Evolutionary conservation across 1,284 basidiomycete genomes (phyloP).

Genomic region (Apiotrichum sp.): DNA sequence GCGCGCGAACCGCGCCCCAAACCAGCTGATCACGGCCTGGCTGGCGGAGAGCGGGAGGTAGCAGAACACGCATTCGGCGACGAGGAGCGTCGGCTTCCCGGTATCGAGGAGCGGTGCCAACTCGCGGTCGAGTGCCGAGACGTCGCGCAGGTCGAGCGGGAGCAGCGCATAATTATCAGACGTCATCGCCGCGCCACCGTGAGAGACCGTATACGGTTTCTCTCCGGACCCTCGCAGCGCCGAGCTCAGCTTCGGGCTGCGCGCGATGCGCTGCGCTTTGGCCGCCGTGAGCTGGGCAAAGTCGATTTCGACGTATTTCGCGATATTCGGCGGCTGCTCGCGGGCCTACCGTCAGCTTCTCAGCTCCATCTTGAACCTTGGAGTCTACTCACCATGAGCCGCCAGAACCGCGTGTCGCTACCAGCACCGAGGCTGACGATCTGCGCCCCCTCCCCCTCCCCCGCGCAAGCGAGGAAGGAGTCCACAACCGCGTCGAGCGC

Average conservation of each 20-base stretch:
- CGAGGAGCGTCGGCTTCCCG: conserved; percentile 64
- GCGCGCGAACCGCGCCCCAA: conserved; percentile 54
- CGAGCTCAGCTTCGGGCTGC: conserved; percentile 57
- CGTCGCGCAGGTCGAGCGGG: conserved; percentile 64
- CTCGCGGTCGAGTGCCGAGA: conserved; percentile 5
- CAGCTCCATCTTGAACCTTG: no score
- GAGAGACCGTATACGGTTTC: conserved; percentile 32
- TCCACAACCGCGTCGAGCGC: conserved; percentile 75
- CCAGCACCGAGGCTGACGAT: conserved; percentile 86
- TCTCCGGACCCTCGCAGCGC: conserved; percentile 1
- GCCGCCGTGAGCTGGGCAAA: conserved; percentile 74
- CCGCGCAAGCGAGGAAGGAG: conserved; percentile 55
- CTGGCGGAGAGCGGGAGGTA: conserved; percentile 68
- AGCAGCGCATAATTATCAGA: conserved; percentile 66
- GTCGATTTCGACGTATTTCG: conserved; percentile 77
- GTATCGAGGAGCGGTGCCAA: conserved; percentile 55
- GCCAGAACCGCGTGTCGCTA: conserved; percentile 89
- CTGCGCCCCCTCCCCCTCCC: conserved; percentile 51
- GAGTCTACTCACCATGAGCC: conserved; percentile 63
- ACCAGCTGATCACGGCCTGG: conserved; percentile 64
- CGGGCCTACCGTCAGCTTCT: no score
- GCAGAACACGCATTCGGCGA: conserved; percentile 88
- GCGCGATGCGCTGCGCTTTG: conserved; percentile 76
- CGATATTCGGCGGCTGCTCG: background rate
- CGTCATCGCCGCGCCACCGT: conserved; percentile 64